These are phyloP conservation scores for Arabis alpina DNA, from an alignment of 345 rosid genomes.

Conservation along the genomic window DNA sequence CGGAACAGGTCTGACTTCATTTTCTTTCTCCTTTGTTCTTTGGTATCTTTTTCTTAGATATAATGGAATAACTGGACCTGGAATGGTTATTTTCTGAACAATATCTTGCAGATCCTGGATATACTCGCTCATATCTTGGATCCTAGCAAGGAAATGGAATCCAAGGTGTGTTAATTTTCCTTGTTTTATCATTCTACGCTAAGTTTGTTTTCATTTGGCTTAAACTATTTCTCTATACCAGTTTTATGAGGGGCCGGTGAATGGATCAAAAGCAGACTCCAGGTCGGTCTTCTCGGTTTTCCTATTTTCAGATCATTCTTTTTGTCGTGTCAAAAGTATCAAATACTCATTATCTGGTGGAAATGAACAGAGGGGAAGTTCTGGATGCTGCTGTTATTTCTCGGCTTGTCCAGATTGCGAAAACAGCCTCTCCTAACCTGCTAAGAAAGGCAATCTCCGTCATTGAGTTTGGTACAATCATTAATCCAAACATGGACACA, in stretches of 20 bases:
- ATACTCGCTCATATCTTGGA: conserved; percentile 71
- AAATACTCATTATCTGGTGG: conserved; percentile 18
- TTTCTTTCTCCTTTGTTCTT: conserved; percentile 17
- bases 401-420: conserved; percentile 65
- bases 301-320: not conserved
- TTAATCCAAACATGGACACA: conserved; percentile 51
- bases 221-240: conserved; percentile 40
- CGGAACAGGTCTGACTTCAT: conserved; percentile 59
- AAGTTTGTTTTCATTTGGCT: conserved; percentile 21
- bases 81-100: conserved; percentile 14
- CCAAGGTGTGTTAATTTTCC: conserved; percentile 58
- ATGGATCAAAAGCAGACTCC: conserved; percentile 48
- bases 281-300: conserved; percentile 50
- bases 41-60: conserved; percentile 21
- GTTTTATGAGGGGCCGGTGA: conserved; percentile 67
- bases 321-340: conserved; percentile 1
- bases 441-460: conserved; percentile 75
- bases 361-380: conserved; percentile 51
- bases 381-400: conserved; percentile 57
- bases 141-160: conserved; percentile 75
- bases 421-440: conserved; percentile 55
- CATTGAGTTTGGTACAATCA: conserved; percentile 60
- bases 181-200: conserved; percentile 20
- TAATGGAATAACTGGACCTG: not conserved
- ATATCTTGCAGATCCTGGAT: conserved; percentile 65